Evolutionary conservation across 2,329 filamentous ascomycete genomes (phyloP).

Genomic region (Pseudogymnoascus sp.): DNA sequence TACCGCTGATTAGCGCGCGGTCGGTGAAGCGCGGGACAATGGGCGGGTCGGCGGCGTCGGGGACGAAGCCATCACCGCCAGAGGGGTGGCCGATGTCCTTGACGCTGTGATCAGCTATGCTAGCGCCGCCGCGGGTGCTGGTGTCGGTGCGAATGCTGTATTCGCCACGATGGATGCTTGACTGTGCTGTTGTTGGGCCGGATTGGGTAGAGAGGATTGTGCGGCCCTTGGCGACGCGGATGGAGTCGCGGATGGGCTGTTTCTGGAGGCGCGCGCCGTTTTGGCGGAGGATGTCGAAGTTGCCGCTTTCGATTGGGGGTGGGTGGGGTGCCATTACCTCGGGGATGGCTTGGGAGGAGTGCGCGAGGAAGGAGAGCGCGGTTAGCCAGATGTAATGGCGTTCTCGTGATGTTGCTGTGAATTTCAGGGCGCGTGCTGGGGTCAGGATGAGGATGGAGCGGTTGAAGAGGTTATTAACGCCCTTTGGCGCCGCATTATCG

Average conservation of each 20-base stretch:
- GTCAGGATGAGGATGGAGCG: conserved; percentile 93
- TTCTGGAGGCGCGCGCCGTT: conserved; percentile 29
- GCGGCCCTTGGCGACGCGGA: conserved; percentile 75
- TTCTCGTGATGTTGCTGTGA: conserved; percentile 75
- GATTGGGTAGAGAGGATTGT: conserved; percentile 33
- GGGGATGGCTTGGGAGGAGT: conserved; percentile 73
- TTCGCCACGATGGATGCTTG: conserved; percentile 23
- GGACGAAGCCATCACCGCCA: conserved; percentile 19
- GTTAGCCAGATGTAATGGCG: conserved; percentile 94
- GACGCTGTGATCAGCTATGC: conserved; percentile 11
- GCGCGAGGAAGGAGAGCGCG: conserved; percentile 86
- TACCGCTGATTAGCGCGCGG: conserved; percentile 24
- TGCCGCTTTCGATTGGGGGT: conserved; percentile 43
- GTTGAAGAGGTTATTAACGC: conserved; percentile 62
- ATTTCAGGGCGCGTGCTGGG: conserved; percentile 87
- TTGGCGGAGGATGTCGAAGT: conserved; percentile 35
- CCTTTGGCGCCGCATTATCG: conserved; percentile 76
- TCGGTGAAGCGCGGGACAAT: conserved; percentile 63
- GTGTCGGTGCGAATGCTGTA: conserved; percentile 20
- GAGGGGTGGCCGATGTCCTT: conserved; percentile 8
- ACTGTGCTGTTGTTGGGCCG: conserved; percentile 32
- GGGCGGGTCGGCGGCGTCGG: conserved; percentile 61
- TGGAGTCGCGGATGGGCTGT: conserved; percentile 71
- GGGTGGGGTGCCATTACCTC: conserved; percentile 57
- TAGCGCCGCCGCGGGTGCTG: conserved; percentile 1